phyloP scores from a whole-genome alignment of 805 yeast species.

The Maudiozyma turicensis region DNA sequence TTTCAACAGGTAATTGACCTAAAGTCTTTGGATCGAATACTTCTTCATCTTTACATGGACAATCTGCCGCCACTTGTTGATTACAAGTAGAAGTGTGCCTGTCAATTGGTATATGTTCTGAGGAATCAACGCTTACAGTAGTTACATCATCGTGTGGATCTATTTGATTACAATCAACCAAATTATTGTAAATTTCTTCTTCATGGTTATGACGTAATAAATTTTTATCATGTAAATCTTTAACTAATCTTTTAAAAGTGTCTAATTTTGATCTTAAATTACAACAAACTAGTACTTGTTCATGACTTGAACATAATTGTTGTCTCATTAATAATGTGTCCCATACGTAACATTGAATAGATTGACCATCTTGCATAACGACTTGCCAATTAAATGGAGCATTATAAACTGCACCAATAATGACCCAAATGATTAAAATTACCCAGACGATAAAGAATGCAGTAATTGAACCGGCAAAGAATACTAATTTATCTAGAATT shows the following conservation, averaged over 20 bases:
- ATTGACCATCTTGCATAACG: slow-evolving; percentile 35
- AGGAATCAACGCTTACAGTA: too few species aligned
- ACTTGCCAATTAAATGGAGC: slow-evolving; percentile 33
- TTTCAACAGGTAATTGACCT: slow-evolving; percentile 18
- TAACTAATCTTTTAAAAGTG: background rate
- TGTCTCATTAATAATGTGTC: slow-evolving; percentile 35
- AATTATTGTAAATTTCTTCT: too few species aligned
- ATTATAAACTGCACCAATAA: slow-evolving; percentile 21
- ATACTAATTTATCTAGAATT: slow-evolving; percentile 19
- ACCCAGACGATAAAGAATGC: slow-evolving; percentile 23
- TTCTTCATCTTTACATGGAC: background rate
- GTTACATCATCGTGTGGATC: background rate
- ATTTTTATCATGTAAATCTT: background rate
- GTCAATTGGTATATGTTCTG: too few species aligned
- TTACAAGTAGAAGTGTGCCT: too few species aligned
- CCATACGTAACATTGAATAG: slow-evolving; percentile 33
- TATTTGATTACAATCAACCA: too few species aligned
- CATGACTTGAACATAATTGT: slow-evolving; percentile 26
- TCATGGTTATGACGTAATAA: background rate
- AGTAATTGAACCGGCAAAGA: slow-evolving; percentile 21
- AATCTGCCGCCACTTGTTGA: background rate
- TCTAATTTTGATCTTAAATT: background rate
- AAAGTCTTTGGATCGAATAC: background rate
- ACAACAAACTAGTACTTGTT: slow-evolving; percentile 20
- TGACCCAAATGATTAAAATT: slow-evolving; percentile 22